These are phyloP conservation scores for Niebla homalea DNA, from an alignment of 495 filamentous ascomycete genomes.

Conservation along the genomic window DNA sequence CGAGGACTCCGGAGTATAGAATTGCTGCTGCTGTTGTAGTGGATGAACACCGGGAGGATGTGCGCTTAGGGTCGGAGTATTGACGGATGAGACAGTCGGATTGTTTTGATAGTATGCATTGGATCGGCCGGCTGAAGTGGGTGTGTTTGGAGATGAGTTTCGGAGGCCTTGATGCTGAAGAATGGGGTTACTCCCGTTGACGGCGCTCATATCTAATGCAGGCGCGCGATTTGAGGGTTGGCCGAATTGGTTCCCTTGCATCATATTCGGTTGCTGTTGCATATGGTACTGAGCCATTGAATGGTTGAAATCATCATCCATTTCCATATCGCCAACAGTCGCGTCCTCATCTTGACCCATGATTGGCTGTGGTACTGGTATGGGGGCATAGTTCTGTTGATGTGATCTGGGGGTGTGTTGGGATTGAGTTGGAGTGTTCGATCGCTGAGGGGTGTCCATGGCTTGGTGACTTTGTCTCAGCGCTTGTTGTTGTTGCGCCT, in stretches of 20 bases:
- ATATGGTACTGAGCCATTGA: slow-evolving; percentile 35
- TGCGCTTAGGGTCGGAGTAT: slow-evolving; percentile 75
- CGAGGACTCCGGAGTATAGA: slow-evolving; percentile 60
- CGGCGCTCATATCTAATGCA: slow-evolving; percentile 47
- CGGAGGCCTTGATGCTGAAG: slow-evolving; percentile 67
- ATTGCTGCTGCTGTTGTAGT: slow-evolving; percentile 47
- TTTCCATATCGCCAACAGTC: slow-evolving; percentile 87
- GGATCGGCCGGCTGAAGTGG: slow-evolving; percentile 53
- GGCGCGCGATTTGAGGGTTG: slow-evolving; percentile 48
- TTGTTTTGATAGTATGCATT: slow-evolving; percentile 69
- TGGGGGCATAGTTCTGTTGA: slow-evolving; percentile 12
- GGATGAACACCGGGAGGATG: slow-evolving; percentile 36
- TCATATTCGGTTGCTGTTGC: slow-evolving; percentile 24
- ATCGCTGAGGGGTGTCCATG: slow-evolving; percentile 26
- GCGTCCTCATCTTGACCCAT: slow-evolving; percentile 54
- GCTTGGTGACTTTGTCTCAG: slow-evolving; percentile 28
- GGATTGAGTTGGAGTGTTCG: slow-evolving; percentile 13
- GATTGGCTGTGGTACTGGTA: slow-evolving; percentile 22
- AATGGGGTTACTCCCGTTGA: slow-evolving; percentile 44
- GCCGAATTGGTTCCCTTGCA: slow-evolving; percentile 45
- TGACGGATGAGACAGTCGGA: slow-evolving; percentile 94
- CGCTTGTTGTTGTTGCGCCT: slow-evolving; percentile 31
- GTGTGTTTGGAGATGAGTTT: slow-evolving; percentile 75
- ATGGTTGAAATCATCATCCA: slow-evolving; percentile 54
- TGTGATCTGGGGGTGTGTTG: slow-evolving; percentile 20